A percentile compares a stretch with the other conserved stretches of the same genome.
Conservation (phyloP, 2,329 filamentous ascomycete genomes). For the Pseudogymnoascus sp. region DNA sequence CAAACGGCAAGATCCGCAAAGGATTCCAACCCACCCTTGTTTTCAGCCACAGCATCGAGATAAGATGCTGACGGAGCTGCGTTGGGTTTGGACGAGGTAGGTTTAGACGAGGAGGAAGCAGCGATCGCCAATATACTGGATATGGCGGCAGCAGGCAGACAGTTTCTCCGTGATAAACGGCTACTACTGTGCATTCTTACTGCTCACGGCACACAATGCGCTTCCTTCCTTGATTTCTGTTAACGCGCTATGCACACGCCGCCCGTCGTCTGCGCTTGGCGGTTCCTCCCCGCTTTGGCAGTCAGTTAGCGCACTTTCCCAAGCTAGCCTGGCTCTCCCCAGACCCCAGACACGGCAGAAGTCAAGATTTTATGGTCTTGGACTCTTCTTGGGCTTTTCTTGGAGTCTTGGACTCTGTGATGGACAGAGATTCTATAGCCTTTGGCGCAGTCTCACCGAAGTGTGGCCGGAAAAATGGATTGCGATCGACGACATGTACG, state of each 20-base stretch:
- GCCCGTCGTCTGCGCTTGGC: neutral
- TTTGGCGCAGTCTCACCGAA: neutral
- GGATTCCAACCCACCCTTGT: neutral
- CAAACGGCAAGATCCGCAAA: neutral
- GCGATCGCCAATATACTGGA: neutral
- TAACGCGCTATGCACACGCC: neutral
- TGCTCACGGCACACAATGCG: neutral
- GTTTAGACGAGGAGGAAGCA: neutral
- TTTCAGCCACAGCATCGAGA: neutral
- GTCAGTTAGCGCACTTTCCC: neutral
- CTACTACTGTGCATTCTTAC: no score
- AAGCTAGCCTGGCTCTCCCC: neutral
- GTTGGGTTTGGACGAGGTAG: neutral
- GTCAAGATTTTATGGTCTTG: neutral
- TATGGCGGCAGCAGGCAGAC: neutral
- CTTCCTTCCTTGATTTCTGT: neutral
- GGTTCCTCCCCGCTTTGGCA: neutral
- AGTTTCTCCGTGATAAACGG: neutral
- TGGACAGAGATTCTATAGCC: neutral
- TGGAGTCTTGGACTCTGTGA: neutral
- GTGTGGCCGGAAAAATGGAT: neutral
- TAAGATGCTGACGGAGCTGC: neutral
- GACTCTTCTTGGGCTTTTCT: neutral
- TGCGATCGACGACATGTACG: conserved; percentile 1
- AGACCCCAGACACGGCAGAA: neutral